phyloP scores from a whole-genome alignment of 1,284 basidiomycete genomes.

The Ceratobasidium theobromae region DNA sequence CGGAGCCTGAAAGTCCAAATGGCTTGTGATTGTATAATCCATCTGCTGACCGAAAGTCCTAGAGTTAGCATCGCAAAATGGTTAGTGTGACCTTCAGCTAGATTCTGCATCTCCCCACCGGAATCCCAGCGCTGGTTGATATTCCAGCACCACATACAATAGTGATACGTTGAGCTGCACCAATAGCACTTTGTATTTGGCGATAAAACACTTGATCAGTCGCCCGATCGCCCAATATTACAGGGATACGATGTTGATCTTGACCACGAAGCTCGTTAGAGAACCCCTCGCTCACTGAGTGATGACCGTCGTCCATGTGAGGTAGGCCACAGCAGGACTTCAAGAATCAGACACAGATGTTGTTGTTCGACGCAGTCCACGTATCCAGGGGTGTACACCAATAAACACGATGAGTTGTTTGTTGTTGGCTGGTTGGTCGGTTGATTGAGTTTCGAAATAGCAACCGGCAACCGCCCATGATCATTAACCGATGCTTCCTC shows the following conservation, averaged over 20 bases:
- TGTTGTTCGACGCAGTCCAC: too few relatives aligned
- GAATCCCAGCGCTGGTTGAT: conserved; percentile 19
- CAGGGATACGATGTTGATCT: neutral
- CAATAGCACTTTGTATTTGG: neutral
- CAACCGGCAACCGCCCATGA: too few relatives aligned
- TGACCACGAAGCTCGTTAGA: too few relatives aligned
- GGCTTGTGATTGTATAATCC: neutral
- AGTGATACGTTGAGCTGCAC: neutral
- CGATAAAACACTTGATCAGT: neutral
- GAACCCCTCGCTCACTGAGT: too few relatives aligned
- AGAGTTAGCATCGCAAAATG: neutral
- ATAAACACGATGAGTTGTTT: too few relatives aligned
- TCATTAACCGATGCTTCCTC: too few relatives aligned
- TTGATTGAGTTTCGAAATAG: too few relatives aligned
- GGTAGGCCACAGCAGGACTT: too few relatives aligned
- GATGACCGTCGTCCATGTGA: too few relatives aligned
- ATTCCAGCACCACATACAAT: conserved; percentile 10
- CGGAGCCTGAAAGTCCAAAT: neutral
- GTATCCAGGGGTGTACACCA: too few relatives aligned
- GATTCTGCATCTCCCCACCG: neutral
- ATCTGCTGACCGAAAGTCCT: conserved; percentile 7
- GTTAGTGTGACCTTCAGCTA: neutral
- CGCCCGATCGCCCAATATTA: neutral
- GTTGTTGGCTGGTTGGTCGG: too few relatives aligned
- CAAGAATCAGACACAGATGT: too few relatives aligned